phyloP scores from a whole-genome alignment of 2,329 filamentous ascomycete genomes.

The Beauveria scarabaeidicola region DNA sequence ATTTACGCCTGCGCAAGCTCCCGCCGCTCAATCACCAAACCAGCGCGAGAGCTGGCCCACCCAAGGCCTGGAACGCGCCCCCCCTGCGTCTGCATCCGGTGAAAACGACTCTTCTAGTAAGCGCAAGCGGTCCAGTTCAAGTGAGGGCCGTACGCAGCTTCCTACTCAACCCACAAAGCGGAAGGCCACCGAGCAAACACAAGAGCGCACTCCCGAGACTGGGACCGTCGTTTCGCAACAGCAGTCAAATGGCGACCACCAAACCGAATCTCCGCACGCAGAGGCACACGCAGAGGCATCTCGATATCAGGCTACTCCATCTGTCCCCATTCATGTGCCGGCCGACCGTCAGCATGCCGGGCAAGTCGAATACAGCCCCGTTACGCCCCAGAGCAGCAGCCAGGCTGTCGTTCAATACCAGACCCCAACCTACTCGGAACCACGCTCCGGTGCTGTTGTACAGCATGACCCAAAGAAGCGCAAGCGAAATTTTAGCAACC shows the following conservation, averaged over 20 bases:
- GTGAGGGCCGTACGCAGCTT: conserved; percentile 35
- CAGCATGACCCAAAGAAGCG: conserved; percentile 59
- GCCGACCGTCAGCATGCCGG: conserved; percentile 38
- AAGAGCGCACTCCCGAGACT: conserved; percentile 28
- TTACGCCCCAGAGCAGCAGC: conserved; percentile 37
- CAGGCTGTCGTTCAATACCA: conserved; percentile 29
- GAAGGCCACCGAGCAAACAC: conserved; percentile 15
- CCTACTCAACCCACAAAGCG: conserved; percentile 25
- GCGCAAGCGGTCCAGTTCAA: conserved; percentile 62
- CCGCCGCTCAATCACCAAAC: conserved; percentile 15
- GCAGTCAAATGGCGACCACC: conserved; percentile 33
- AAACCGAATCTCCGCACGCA: conserved; percentile 35
- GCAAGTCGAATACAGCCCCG: conserved; percentile 35
- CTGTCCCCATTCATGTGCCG: conserved; percentile 25
- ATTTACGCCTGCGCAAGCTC: conserved; percentile 18
- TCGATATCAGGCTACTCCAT: conserved; percentile 22
- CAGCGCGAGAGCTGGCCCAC: conserved; percentile 35
- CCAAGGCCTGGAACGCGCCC: conserved; percentile 32
- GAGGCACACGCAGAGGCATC: conserved; percentile 36
- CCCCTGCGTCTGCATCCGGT: conserved; percentile 31
- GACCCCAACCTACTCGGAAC: conserved; percentile 35
- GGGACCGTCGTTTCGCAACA: conserved; percentile 30
- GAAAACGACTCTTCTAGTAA: conserved; percentile 47
- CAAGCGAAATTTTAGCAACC: conserved; percentile 82
- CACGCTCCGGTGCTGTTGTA: conserved; percentile 39